phyloP scores from a whole-genome alignment of 2,329 filamentous ascomycete species.

The Bretziella fagacearum region DNA sequence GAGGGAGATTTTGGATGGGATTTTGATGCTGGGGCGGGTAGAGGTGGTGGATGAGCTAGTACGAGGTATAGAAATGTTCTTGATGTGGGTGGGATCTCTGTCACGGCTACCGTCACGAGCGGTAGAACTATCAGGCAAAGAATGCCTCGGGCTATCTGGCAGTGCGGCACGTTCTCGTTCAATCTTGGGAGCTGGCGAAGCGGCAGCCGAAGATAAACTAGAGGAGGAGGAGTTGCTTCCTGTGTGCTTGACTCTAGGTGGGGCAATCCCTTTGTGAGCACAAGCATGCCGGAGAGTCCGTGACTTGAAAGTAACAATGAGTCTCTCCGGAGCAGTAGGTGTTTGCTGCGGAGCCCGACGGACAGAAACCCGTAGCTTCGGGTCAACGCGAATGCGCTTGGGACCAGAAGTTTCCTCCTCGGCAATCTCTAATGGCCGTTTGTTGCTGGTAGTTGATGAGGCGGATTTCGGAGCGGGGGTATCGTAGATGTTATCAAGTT shows the following conservation, averaged over 20 bases:
- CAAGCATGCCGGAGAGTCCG: slow-evolving; percentile 11
- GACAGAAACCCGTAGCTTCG: slow-evolving; percentile 2
- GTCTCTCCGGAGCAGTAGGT: neutral
- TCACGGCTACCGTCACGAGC: neutral
- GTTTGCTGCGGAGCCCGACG: neutral
- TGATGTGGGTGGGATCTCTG: neutral
- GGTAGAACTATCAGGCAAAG: slow-evolving; percentile 3
- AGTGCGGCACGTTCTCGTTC: slow-evolving; percentile 11
- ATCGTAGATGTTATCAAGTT: slow-evolving; percentile 9
- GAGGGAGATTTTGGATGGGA: slow-evolving; percentile 12
- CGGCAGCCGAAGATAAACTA: slow-evolving; percentile 6
- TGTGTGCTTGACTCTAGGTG: neutral
- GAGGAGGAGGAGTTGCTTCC: neutral
- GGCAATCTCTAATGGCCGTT: slow-evolving; percentile 8
- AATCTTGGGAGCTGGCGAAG: slow-evolving; percentile 12
- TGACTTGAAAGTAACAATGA: slow-evolving; percentile 11
- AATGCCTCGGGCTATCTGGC: slow-evolving; percentile 10
- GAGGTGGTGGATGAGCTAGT: neutral
- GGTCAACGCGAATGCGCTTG: slow-evolving; percentile 12
- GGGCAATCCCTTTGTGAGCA: slow-evolving; percentile 12
- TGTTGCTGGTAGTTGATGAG: slow-evolving; percentile 4
- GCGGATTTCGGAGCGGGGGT: slow-evolving; percentile 1
- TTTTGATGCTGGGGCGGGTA: slow-evolving; percentile 8
- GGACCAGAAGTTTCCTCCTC: slow-evolving; percentile 1
- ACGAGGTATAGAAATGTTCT: neutral